Evolutionary conservation across 257 asterid species (phyloP).

Genomic region (Craterostigma plantagineum): DNA sequence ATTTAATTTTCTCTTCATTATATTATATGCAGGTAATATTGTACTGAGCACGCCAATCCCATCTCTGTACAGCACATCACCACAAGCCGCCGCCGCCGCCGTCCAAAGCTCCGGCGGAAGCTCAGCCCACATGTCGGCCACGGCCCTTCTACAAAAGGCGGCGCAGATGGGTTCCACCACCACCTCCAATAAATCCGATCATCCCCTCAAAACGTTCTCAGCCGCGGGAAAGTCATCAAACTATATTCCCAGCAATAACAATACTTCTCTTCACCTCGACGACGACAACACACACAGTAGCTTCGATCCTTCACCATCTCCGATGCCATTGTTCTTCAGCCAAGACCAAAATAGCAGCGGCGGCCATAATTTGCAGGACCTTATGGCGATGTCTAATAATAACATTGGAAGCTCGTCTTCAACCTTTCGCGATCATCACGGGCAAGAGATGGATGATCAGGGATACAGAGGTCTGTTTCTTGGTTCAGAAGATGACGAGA

Average conservation of each 20-base stretch:
- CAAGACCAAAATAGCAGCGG: background rate
- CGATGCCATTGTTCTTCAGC: background rate
- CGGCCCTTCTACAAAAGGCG: slow-evolving; percentile 71
- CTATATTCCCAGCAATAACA: too few relatives aligned
- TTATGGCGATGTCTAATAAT: slow-evolving; percentile 13
- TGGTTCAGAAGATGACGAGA: background rate
- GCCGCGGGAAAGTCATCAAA: too few relatives aligned
- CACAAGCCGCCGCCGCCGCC: slow-evolving; percentile 10
- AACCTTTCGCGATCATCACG: slow-evolving; percentile 14
- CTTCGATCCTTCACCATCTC: too few relatives aligned
- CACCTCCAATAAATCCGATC: slow-evolving; percentile 15
- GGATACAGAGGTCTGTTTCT: slow-evolving; percentile 1
- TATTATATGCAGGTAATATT: slow-evolving; percentile 22
- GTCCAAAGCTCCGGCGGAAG: background rate
- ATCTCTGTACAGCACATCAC: slow-evolving; percentile 35
- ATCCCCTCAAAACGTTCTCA: slow-evolving; percentile 30
- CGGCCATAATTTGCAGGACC: slow-evolving; percentile 25
- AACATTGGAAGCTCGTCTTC: slow-evolving; percentile 14
- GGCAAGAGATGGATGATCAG: slow-evolving; percentile 14
- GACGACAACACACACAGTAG: too few relatives aligned
- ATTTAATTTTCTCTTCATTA: too few relatives aligned
- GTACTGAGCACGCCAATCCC: slow-evolving; percentile 40
- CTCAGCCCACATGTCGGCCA: slow-evolving; percentile 50
- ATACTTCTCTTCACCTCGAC: too few relatives aligned
- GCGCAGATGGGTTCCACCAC: slow-evolving; percentile 53